phyloP scores from a whole-genome alignment of 1,139 yeast species.

The Taiozyma sp. region DNA sequence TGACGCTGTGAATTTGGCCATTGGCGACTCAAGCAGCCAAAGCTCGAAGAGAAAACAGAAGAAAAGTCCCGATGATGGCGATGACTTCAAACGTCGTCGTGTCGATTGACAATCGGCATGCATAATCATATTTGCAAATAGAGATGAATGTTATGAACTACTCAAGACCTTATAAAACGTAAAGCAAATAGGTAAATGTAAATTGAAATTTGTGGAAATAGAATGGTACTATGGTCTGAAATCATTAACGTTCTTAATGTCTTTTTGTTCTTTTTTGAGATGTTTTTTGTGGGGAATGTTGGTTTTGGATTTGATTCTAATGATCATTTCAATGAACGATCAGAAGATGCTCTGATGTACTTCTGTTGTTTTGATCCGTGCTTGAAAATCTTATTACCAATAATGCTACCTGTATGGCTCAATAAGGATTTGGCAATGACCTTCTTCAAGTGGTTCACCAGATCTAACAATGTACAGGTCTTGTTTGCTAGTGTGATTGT shows the following conservation, averaged over 20 bases:
- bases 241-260: background rate
- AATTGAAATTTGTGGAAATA: no score
- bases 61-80: conserved; percentile 12
- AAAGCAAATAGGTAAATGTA: background rate
- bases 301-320: no score
- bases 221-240: background rate
- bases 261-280: background rate
- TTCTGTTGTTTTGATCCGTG: conserved; percentile 10
- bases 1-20: conserved; percentile 62
- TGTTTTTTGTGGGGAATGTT: background rate
- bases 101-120: conserved; percentile 9
- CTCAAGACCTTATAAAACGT: background rate
- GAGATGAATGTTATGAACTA: background rate
- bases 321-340: background rate
- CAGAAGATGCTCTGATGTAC: conserved; percentile 4
- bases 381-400: conserved; percentile 46
- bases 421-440: conserved; percentile 45
- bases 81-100: conserved; percentile 22
- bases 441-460: conserved; percentile 47
- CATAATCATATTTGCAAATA: background rate
- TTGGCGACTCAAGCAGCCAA: conserved; percentile 38
- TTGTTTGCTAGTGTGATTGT: conserved; percentile 40
- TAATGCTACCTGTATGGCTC: conserved; percentile 52
- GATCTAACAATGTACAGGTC: conserved; percentile 49
- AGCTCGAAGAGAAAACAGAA: conserved; percentile 22